Evolutionary conservation across 2,329 filamentous ascomycete genomes (phyloP).

Genomic region (Venturia nashicola): DNA sequence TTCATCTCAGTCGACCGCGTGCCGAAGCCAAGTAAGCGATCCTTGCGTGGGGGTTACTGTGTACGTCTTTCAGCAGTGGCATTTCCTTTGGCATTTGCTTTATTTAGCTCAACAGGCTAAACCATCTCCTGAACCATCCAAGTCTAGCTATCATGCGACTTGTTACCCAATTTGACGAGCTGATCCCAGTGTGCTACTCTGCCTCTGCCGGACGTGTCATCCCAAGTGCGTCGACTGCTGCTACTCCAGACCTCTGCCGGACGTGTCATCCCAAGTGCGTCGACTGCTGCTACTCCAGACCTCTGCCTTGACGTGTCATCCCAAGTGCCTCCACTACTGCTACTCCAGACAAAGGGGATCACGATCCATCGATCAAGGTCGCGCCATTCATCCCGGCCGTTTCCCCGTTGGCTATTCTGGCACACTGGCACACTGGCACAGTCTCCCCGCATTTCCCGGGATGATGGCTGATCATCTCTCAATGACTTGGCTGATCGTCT

Average conservation of each 20-base stretch:
- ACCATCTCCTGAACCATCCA: not conserved
- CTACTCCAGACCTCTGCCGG: not conserved
- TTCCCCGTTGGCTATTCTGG: not conserved
- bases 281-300: too few relatives aligned
- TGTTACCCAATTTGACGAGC: not conserved
- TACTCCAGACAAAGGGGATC: not conserved
- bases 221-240: not conserved
- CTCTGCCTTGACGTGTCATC: not conserved
- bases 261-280: not conserved
- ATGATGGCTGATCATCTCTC: not conserved
- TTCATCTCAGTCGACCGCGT: not conserved
- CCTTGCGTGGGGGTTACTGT: not conserved
- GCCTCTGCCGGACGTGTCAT: not conserved
- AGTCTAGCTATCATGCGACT: not conserved
- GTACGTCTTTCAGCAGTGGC: not conserved
- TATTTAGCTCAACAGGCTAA: not conserved
- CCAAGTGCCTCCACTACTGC: not conserved
- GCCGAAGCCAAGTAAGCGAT: not conserved
- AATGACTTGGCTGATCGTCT: constrained; percentile 2
- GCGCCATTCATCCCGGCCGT: not conserved
- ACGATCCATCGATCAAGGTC: not conserved
- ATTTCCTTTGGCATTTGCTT: not conserved
- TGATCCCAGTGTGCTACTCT: not conserved
- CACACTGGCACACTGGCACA: too few relatives aligned
- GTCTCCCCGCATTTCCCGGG: constrained; percentile 5